Evolutionary conservation across 352 stramenopile species (phyloP), one percentile per base, ranked within the genome.

Genomic region (Globisporangium spinosum): DNA sequence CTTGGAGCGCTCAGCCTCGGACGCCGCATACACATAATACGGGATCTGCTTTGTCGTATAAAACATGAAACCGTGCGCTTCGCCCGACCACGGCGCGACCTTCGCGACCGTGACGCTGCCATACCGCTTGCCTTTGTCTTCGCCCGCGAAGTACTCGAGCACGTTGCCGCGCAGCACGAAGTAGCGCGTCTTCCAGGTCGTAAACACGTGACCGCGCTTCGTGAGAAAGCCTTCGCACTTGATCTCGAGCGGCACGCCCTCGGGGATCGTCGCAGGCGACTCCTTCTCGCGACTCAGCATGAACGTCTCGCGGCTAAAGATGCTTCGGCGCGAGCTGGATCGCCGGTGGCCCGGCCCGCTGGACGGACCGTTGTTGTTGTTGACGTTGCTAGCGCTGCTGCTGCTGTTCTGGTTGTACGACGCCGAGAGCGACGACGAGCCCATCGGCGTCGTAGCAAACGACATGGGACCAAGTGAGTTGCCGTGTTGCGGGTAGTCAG

Each of bases 131-230:
- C 71, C 77, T 73, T 95, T 96, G 64, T 93, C 87, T 69, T 95
- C 89, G 47, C 83, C 79, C 2, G 85, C 80, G 53, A 93, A 96
- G 67, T 96, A 96, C 65, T 94, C 88, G 55, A 96, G 72, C 58
- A 93, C 81, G 35, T 94, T 90, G 10, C 84, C 83, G 23, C 86
- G 79, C 49, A 96, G 70, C 38, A 91, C 90, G 69, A 96, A 96
- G 75, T 94, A 96, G 25, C 89, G 84, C 65, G 88, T 96, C 74
- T 95, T 96, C 89, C 89, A 96, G 74, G 93, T 96, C 29, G 87
- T 96, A 58, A 95, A 94, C 71, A 95, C 78, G 73, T 96, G 89
- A 34, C 89, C 89, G 59, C 87, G 80, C 74, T 96, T 96, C 15
- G 87, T 95, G 20, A 96, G 64, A 56, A 92, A 96, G 32, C 89